Conservation (phyloP, 768 basidiomycete genomes). For the Kwoniella pini region DNA sequence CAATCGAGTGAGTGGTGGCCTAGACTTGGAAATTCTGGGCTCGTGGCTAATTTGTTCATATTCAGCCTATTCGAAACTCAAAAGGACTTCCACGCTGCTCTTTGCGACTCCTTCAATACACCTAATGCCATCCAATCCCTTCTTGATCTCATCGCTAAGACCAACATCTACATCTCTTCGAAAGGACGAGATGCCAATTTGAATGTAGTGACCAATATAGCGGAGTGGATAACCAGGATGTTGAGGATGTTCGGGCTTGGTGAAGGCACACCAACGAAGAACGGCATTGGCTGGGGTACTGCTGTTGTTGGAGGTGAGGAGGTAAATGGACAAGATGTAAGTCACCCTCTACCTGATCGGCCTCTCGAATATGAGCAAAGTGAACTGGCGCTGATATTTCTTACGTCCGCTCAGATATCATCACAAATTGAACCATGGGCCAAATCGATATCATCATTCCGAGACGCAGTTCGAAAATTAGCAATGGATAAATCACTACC, state of each 20-base stretch:
- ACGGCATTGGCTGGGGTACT: constrained; percentile 62
- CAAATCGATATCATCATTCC: constrained; percentile 78
- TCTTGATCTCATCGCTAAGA: constrained; percentile 75
- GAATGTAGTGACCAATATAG: constrained; percentile 63
- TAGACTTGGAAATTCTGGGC: too few species aligned
- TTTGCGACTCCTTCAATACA: constrained; percentile 98
- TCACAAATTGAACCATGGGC: constrained; percentile 7
- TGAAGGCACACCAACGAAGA: constrained; percentile 65
- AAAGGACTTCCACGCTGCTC: constrained; percentile 73
- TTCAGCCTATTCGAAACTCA: constrained; percentile 77
- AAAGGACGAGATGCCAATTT: constrained; percentile 58
- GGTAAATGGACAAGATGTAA: constrained; percentile 55
- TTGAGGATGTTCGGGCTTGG: constrained; percentile 59
- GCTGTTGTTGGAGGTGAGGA: constrained; percentile 63
- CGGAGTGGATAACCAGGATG: constrained; percentile 60
- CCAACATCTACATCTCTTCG: constrained; percentile 76
- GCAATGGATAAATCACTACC: constrained; percentile 62
- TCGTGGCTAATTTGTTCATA: too few species aligned
- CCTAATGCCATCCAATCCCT: constrained; percentile 75
- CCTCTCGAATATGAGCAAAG: too few species aligned
- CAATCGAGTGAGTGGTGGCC: constrained; percentile 65
- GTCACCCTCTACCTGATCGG: not conserved
- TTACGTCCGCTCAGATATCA: not conserved
- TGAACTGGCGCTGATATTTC: not conserved
- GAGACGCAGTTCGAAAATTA: constrained; percentile 79